Conservation (phyloP, 1,139 yeast genomes). For the Sugiyamaella sp. region DNA sequence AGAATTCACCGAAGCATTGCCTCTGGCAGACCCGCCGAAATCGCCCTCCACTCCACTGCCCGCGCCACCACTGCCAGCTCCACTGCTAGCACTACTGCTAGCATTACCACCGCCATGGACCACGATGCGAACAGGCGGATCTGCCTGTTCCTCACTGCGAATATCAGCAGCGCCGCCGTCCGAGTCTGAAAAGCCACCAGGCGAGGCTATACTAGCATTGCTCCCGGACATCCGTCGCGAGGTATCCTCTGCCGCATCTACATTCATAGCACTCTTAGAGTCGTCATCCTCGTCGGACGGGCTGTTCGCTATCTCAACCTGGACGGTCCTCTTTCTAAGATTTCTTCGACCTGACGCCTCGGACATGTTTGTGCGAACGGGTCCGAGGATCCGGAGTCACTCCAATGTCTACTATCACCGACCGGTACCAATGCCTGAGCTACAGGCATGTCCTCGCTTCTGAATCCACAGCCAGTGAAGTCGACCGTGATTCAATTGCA, state of each 20-base stretch:
- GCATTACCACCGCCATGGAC: no score
- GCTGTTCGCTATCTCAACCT: conserved; percentile 4
- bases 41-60: not conserved
- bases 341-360: conserved; percentile 1
- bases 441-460: conserved; percentile 8
- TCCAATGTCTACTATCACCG: not conserved
- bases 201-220: conserved; percentile 2
- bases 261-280: not conserved
- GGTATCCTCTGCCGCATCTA: not conserved
- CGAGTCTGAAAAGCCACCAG: conserved; percentile 11
- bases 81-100: no score
- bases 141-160: not conserved
- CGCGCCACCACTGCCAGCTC: not conserved
- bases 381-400: conserved; percentile 6
- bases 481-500: not conserved
- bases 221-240: conserved; percentile 12
- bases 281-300: conserved; percentile 5
- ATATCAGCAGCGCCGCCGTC: conserved; percentile 1
- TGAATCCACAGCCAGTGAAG: no score
- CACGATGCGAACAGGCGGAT: not conserved
- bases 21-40: not conserved
- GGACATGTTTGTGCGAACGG: no score
- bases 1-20: not conserved
- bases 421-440: not conserved
- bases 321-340: not conserved